A percentile compares a stretch with the other conserved stretches of the same genome.
phyloP scores from a whole-genome alignment of 2,329 filamentous ascomycete genomes.

The Helotiales sp. region DNA sequence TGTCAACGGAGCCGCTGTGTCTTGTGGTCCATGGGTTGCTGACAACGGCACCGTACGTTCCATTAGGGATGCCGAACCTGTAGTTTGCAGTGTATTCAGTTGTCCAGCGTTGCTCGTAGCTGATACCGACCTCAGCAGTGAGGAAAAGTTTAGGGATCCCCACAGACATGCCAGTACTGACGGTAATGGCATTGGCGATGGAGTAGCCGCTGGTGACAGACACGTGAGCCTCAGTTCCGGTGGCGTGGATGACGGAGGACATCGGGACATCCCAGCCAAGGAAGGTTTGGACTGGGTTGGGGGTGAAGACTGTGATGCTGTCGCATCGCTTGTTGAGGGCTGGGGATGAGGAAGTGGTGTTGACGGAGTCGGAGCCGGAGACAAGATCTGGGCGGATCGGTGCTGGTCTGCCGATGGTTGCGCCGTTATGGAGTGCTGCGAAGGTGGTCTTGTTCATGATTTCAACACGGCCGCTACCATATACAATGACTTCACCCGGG shows the following conservation, averaged over 20 bases:
- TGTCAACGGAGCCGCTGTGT: slow-evolving; percentile 44
- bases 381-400: background rate
- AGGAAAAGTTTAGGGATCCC: slow-evolving; percentile 42
- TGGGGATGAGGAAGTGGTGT: background rate
- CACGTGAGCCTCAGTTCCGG: slow-evolving; percentile 40
- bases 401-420: slow-evolving; percentile 10
- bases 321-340: slow-evolving; percentile 22
- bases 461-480: slow-evolving; percentile 33
- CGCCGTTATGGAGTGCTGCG: slow-evolving; percentile 26
- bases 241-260: slow-evolving; percentile 45
- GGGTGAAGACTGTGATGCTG: slow-evolving; percentile 33
- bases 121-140: slow-evolving; percentile 34
- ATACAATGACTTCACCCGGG: slow-evolving; percentile 39
- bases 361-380: slow-evolving; percentile 10
- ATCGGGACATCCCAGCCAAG: slow-evolving; percentile 48
- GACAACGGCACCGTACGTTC: slow-evolving; percentile 48
- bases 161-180: slow-evolving; percentile 32
- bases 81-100: slow-evolving; percentile 43
- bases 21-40: slow-evolving; percentile 46
- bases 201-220: slow-evolving; percentile 44
- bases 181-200: slow-evolving; percentile 43
- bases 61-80: slow-evolving; percentile 43
- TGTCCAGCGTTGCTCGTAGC: slow-evolving; percentile 44
- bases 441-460: slow-evolving; percentile 40
- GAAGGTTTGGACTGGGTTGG: slow-evolving; percentile 40